Evolutionary conservation across 2,329 filamentous ascomycete genomes (phyloP).

Genomic region (Apiospora phragmitis): DNA sequence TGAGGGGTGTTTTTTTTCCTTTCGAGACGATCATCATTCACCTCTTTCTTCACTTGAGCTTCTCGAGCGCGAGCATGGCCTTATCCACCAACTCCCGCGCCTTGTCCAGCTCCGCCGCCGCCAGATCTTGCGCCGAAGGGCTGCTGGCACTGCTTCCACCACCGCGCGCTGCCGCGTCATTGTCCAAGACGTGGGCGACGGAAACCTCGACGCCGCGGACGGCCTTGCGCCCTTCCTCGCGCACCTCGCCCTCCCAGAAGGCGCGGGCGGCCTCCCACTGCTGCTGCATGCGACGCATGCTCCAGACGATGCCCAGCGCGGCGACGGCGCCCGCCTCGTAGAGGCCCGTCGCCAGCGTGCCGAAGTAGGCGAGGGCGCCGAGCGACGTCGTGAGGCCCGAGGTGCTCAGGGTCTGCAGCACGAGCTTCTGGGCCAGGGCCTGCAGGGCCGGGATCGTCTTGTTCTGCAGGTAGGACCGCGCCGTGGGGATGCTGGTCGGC

Average conservation of each 20-base stretch:
- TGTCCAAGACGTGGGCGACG: conserved; percentile 46
- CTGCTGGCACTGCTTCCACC: background rate
- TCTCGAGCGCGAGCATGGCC: conserved; percentile 49
- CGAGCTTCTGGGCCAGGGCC: conserved; percentile 70
- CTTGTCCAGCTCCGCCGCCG: conserved; percentile 37
- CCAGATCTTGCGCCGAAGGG: conserved; percentile 17
- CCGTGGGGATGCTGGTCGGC: conserved; percentile 73
- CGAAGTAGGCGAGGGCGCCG: conserved; percentile 57
- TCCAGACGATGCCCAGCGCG: conserved; percentile 61
- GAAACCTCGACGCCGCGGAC: conserved; percentile 57
- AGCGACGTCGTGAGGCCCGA: conserved; percentile 62
- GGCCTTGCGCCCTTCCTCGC: conserved; percentile 65
- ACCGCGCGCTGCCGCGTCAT: conserved; percentile 13
- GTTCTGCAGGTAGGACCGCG: conserved; percentile 66
- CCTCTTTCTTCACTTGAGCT: conserved; percentile 41
- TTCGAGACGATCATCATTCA: background rate
- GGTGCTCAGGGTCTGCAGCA: conserved; percentile 74
- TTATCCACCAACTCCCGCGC: conserved; percentile 47
- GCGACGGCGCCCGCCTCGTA: conserved; percentile 65
- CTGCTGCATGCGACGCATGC: conserved; percentile 59
- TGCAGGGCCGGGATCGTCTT: conserved; percentile 71
- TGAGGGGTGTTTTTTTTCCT: conserved; percentile 1
- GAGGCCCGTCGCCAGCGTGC: conserved; percentile 50
- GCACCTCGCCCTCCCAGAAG: conserved; percentile 68
- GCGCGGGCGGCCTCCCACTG: conserved; percentile 61